A percentile compares a stretch with the other conserved stretches of the same genome.
phyloP scores from a whole-genome alignment of 139 green algal genomes.

The Picochlorum sp. region DNA sequence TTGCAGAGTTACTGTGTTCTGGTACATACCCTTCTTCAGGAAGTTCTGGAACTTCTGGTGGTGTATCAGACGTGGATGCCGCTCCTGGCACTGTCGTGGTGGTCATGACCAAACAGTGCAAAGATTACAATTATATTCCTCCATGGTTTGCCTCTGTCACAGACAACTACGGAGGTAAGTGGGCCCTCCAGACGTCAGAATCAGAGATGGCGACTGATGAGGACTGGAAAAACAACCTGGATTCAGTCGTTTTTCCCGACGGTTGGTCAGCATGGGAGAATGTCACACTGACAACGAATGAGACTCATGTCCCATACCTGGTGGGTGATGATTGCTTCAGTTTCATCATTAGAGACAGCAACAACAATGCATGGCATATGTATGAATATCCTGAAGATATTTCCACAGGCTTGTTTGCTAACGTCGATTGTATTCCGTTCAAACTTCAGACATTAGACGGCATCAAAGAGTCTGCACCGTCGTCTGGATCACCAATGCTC shows the following conservation, averaged over 20 bases:
- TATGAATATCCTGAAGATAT: slow-evolving; percentile 3
- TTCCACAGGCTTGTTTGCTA: background rate
- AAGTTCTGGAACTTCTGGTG: background rate
- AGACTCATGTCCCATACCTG: background rate
- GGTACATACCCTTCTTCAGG: background rate
- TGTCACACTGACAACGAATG: background rate
- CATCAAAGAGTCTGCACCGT: background rate
- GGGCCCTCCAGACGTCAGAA: background rate
- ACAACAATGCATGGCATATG: slow-evolving; percentile 3
- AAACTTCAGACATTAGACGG: background rate
- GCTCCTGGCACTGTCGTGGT: background rate
- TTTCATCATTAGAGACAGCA: background rate
- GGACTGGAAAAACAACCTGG: background rate
- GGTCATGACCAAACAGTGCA: slow-evolving; percentile 1
- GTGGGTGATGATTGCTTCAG: slow-evolving; percentile 1
- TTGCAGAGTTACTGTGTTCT: background rate
- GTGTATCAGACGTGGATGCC: background rate
- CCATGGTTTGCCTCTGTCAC: slow-evolving; percentile 3
- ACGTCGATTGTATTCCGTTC: background rate
- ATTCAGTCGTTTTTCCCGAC: background rate
- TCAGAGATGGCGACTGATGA: background rate
- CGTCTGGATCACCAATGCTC: background rate
- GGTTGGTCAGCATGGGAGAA: slow-evolving; percentile 4
- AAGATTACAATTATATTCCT: slow-evolving; percentile 4
- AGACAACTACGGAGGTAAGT: slow-evolving; percentile 1